Base-by-base conservation (phyloP, 2,329 filamentous ascomycete species). In the Nigrograna mackinnonii region DNA sequence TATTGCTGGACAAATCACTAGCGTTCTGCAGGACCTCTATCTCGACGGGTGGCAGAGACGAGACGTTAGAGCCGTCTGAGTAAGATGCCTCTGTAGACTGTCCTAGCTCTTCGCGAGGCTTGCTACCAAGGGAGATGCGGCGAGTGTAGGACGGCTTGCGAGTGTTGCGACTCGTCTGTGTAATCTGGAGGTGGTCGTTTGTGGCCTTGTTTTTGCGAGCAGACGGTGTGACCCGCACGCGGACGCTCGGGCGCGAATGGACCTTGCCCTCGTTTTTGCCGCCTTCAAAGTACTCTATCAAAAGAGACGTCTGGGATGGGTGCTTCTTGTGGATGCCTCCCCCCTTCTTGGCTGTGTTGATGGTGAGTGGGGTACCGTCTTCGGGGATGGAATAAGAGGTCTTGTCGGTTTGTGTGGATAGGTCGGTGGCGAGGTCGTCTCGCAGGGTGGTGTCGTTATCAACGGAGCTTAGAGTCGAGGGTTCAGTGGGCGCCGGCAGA, bases 261-360 rank as follows among this genome's bases (percentile, higher is more conserved):
- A 76, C 73, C 60, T 72, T 78, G 60, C 70, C 76, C 57, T 77
- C 77, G 16, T 36, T 20, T 67, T 89, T 91, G 50, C 85, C 83
- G 54, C 84, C 88, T 72, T 96, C 91, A 62, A 95, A 96, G 70
- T 95, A 96, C 72, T 96, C 91, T 60, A 96, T 96, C 58, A 96
- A 78, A 54, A 96, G 78, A 43, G 89, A 95, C 26, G 91, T 95
- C 73, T 95, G 91, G 34, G 89, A 95, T 62, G 74, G 69, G 66
- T 69, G 77, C 70, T 76, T 76, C 44, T 80, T 71, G 68, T 67
- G 52, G 72, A 78, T 47, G 72, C 65, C 79, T 66, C 83, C 85
- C 57, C 71, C 83, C 80, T 69, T 87, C 46, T 63, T 64, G 78
- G 62, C 82, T 33, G 92, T 96, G 64, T 86, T 85, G 67, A 99